Conservation (phyloP, 139 green algal genomes). For the Spirogloea muscicola region DNA sequence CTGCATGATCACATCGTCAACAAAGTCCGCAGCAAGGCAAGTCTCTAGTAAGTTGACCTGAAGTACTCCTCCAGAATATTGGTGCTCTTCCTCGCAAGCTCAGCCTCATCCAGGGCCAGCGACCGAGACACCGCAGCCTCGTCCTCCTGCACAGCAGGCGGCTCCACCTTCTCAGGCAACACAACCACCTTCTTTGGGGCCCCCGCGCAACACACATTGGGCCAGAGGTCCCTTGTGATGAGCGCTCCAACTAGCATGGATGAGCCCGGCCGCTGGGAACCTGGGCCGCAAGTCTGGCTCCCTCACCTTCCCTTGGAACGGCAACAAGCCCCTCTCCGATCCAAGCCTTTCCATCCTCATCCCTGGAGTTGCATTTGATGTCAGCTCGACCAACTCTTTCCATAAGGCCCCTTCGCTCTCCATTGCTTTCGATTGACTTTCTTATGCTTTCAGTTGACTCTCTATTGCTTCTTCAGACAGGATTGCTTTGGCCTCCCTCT, state of each 20-base stretch:
- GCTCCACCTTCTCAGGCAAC: no score
- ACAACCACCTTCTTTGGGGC: not conserved
- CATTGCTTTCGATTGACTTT: no score
- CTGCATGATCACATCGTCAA: no score
- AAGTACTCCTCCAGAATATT: conserved; percentile 7
- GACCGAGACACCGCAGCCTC: not conserved
- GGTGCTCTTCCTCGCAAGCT: conserved; percentile 10
- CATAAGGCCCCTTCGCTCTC: no score
- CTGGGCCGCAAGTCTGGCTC: no score
- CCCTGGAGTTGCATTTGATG: no score
- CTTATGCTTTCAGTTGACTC: no score
- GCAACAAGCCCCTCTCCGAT: not conserved
- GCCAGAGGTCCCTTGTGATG: not conserved
- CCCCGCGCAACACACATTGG: not conserved
- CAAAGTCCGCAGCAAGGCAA: not conserved
- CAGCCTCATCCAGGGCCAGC: not conserved
- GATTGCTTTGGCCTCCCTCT: no score
- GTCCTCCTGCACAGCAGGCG: not conserved
- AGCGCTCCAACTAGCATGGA: not conserved
- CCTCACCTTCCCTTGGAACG: no score
- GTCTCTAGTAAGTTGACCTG: not conserved
- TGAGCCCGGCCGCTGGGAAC: not conserved
- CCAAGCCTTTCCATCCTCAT: no score
- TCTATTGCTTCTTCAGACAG: no score
- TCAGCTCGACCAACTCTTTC: no score